These are phyloP conservation scores for Phaffomyces antillensis DNA, from an alignment of 805 yeast species.

Conservation along the genomic window DNA sequence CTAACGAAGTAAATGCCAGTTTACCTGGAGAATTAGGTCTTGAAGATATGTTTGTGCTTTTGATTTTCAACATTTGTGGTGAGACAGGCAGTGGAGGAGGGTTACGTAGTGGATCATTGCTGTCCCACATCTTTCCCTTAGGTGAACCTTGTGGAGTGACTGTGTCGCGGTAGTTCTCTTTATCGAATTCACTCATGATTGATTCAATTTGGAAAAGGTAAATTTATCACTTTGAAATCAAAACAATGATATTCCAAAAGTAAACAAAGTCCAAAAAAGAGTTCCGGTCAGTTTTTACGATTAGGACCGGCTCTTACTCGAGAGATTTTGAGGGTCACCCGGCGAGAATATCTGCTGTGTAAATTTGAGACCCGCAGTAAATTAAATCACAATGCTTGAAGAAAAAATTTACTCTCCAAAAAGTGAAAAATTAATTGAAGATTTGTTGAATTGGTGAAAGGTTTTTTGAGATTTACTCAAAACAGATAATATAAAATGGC, in stretches of 20 bases:
- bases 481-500: slow-evolving; percentile 53
- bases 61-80: slow-evolving; percentile 29
- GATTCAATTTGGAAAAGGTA: background rate
- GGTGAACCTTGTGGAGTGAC: slow-evolving; percentile 11
- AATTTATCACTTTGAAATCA: background rate
- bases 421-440: slow-evolving; percentile 7
- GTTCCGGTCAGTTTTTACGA: background rate
- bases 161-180: slow-evolving; percentile 13
- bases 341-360: background rate
- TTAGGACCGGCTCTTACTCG: no score
- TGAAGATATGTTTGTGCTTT: slow-evolving; percentile 12
- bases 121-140: slow-evolving; percentile 28
- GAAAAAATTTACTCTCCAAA: slow-evolving; percentile 1
- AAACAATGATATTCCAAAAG: background rate
- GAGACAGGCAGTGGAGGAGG: slow-evolving; percentile 36
- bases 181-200: background rate
- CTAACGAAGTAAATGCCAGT: slow-evolving; percentile 14
- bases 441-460: slow-evolving; percentile 1
- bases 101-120: slow-evolving; percentile 31
- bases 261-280: slow-evolving; percentile 8
- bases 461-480: background rate
- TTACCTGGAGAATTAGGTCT: slow-evolving; percentile 19
- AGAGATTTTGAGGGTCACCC: background rate
- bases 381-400: slow-evolving; percentile 2
- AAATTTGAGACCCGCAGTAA: background rate